phyloP scores from a whole-genome alignment of 2,329 filamentous ascomycete species.

The Fusarium piperis region DNA sequence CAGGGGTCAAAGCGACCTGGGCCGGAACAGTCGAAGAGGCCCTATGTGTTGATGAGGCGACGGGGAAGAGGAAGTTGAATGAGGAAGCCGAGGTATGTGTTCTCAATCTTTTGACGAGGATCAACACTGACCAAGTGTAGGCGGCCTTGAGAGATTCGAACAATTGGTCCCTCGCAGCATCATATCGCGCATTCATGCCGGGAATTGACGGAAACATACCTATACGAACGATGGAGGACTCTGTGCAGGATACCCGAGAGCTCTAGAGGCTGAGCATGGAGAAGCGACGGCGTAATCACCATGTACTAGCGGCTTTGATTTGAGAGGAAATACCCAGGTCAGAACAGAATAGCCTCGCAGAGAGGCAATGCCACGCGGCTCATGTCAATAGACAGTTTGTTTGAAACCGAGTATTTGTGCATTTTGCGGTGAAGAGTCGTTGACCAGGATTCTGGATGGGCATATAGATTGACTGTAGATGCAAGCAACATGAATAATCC shows the following conservation, averaged over 20 bases:
- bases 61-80: neutral
- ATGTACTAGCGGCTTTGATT: neutral
- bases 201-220: constrained; percentile 23
- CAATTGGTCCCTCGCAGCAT: constrained; percentile 19
- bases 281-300: neutral
- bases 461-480: neutral
- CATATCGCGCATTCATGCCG: constrained; percentile 14
- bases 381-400: neutral
- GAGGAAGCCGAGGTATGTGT: constrained; percentile 11
- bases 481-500: neutral
- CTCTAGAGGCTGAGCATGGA: neutral
- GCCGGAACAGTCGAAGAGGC: constrained; percentile 1
- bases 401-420: neutral
- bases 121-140: neutral
- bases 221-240: constrained; percentile 1
- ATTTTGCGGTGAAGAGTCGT: neutral
- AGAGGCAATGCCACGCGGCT: neutral
- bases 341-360: neutral
- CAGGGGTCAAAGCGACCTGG: neutral
- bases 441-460: neutral
- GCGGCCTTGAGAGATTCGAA: neutral
- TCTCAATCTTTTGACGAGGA: neutral
- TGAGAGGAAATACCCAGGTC: neutral
- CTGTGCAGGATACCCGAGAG: neutral
- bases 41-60: neutral